Percentiles rank a stretch among this genome's conserved stretches.
These are phyloP conservation scores for Larix sibirica DNA, from an alignment of 83 land plant species.

Conservation along the genomic window DNA sequence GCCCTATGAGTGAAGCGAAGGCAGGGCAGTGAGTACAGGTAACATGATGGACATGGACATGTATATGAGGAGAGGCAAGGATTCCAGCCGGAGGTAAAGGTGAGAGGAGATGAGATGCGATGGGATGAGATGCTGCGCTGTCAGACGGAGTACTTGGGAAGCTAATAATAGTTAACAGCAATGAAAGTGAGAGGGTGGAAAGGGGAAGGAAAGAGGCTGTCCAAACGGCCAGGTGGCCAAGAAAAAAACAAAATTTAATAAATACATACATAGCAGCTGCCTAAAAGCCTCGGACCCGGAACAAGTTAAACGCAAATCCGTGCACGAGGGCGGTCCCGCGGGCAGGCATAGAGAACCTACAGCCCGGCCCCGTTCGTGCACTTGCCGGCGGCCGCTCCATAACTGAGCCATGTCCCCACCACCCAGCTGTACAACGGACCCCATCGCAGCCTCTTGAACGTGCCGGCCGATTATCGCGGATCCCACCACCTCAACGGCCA, in stretches of 20 bases:
- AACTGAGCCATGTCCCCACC: background rate
- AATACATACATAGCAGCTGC: too few species aligned
- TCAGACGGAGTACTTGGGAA: conserved; percentile 16
- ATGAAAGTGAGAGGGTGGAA: background rate
- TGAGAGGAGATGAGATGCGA: background rate
- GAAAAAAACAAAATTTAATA: too few species aligned
- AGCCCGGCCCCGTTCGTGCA: background rate
- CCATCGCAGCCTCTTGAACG: conserved; percentile 12
- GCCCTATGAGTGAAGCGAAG: too few species aligned
- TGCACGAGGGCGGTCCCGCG: background rate
- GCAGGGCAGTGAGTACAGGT: too few species aligned
- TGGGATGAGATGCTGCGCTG: conserved; percentile 16
- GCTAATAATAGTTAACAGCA: conserved; percentile 21
- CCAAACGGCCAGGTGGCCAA: too few species aligned
- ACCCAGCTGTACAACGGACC: conserved; percentile 3
- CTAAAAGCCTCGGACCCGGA: too few species aligned
- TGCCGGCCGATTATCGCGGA: conserved; percentile 18
- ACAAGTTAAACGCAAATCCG: too few species aligned
- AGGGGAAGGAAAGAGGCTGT: background rate
- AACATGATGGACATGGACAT: too few species aligned
- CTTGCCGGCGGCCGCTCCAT: background rate
- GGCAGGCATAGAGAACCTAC: background rate
- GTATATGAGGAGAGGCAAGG: too few species aligned
- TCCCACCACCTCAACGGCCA: background rate
- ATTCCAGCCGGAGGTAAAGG: background rate